A percentile compares a stretch with the other conserved stretches of the same genome.
These are phyloP conservation scores for Botrytis fabae DNA, from an alignment of 2,329 filamentous ascomycete genomes.

Conservation along the genomic window DNA sequence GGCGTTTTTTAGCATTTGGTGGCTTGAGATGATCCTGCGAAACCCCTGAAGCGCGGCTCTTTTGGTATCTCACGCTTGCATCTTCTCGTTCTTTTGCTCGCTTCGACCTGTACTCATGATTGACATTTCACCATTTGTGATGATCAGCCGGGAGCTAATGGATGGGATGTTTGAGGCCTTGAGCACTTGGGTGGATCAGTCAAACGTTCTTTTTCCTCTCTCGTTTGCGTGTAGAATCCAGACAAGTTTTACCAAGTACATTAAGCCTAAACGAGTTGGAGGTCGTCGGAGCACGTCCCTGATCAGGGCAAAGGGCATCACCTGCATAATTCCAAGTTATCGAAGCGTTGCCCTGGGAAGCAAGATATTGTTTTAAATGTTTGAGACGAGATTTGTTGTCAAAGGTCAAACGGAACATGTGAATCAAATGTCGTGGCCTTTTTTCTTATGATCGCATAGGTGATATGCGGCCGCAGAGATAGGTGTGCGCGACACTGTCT, in stretches of 20 bases:
- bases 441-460: not conserved
- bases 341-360: conserved; percentile 16
- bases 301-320: conserved; percentile 6
- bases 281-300: conserved; percentile 19
- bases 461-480: not conserved
- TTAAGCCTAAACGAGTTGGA: conserved; percentile 15
- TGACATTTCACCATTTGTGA: conserved; percentile 1
- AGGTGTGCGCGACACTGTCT: not conserved
- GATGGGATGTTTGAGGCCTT: not conserved
- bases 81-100: conserved; percentile 10
- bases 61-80: conserved; percentile 1
- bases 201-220: conserved; percentile 9
- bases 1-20: conserved; percentile 22
- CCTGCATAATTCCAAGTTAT: conserved; percentile 13
- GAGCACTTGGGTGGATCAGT: not conserved
- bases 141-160: conserved; percentile 16
- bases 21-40: conserved; percentile 18
- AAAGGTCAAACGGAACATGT: not conserved
- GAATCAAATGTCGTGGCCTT: not conserved
- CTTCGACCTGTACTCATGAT: not conserved
- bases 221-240: not conserved
- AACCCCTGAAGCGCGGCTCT: conserved; percentile 16
- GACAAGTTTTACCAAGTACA: not conserved
- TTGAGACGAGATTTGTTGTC: not conserved
- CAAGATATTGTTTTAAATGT: not conserved